These are phyloP conservation scores for Ochromonas danica DNA, from an alignment of 108 stramenopile species.

Conservation along the genomic window DNA sequence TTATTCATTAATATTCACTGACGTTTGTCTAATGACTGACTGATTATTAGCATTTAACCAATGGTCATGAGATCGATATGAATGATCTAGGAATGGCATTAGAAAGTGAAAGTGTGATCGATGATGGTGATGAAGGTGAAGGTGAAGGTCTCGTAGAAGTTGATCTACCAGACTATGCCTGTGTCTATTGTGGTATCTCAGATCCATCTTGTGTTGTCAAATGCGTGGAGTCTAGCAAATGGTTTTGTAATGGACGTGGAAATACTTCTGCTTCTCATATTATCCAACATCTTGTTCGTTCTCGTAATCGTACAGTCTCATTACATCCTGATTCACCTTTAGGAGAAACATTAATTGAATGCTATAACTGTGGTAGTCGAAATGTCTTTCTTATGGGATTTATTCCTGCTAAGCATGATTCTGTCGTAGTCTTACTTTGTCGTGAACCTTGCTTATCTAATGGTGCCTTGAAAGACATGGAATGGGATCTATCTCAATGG, in stretches of 20 bases:
- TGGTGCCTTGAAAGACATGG: constrained; percentile 78
- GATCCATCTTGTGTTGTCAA: constrained; percentile 87
- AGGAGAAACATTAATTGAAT: constrained; percentile 89
- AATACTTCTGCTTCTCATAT: constrained; percentile 78
- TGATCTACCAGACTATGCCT: constrained; percentile 77
- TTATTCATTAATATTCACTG: no score
- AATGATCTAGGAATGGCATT: no score
- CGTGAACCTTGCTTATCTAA: constrained; percentile 66
- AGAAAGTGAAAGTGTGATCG: neutral
- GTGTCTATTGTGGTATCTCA: constrained; percentile 91
- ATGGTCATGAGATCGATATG: no score
- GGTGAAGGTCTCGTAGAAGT: constrained; percentile 63
- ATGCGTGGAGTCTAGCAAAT: constrained; percentile 88
- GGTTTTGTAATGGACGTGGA: constrained; percentile 94
- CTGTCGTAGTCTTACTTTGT: constrained; percentile 85
- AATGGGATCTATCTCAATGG: constrained; percentile 94
- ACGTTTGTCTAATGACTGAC: no score
- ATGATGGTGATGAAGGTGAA: neutral
- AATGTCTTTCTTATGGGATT: constrained; percentile 97
- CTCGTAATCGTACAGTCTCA: constrained; percentile 41
- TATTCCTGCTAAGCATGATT: constrained; percentile 78
- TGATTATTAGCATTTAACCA: no score
- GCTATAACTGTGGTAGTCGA: constrained; percentile 92
- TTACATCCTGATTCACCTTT: constrained; percentile 68
- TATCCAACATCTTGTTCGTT: constrained; percentile 83